Evolutionary conservation across 2,329 filamentous ascomycete genomes (phyloP), one percentile per base, ranked within the genome.

Genomic region (Microdochium nivale): DNA sequence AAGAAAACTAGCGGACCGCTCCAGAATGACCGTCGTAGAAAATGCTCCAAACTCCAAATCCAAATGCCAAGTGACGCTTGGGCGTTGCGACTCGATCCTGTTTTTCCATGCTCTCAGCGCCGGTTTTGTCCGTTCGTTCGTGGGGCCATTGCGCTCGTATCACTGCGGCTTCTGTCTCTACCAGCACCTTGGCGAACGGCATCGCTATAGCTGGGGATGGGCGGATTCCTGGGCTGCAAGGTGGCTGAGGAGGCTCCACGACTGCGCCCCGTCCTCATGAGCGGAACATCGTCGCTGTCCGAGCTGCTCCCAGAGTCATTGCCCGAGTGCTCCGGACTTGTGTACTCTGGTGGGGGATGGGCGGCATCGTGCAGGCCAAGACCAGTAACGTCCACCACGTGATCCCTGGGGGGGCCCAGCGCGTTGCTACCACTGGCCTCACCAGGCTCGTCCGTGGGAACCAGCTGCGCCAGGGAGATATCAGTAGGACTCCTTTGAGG

Each of bases 401-500:
- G 64, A 52, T 73, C 62, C 54, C 64, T 70, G 57, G 59, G 62
- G 23, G 57, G 53, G 16, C 54, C 61, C 35, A 62, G 63, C 40
- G 61, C 63, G 37, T 69, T 67, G 46, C 61, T 59, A 60, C 64
- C 75, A 60, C 86, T 87, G 24, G 81, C 78, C 52, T 90, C 88
- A 62, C 90, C 88, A n/a, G 76, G 80, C 52, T 83, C 79, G 58
- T 91, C 86, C 55, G 71, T 76, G 2, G 79, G 87, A 46, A 88
- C 84, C 50, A 96, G 78, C 62, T 92, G 90, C 25, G 91, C 88
- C 48, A 99, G 80, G 9, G 91, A 96, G 58, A 99, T 99, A 67
- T 97, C 94, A 11, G 94, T 97, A 9, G 94, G 91, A 62, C 89
- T 95, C 59, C 92, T 81, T 55, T 90, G 79, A 1, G 94, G 94